Base-by-base conservation (phyloP, 2,329 filamentous ascomycete genomes). In the Fusarium palustre region DNA sequence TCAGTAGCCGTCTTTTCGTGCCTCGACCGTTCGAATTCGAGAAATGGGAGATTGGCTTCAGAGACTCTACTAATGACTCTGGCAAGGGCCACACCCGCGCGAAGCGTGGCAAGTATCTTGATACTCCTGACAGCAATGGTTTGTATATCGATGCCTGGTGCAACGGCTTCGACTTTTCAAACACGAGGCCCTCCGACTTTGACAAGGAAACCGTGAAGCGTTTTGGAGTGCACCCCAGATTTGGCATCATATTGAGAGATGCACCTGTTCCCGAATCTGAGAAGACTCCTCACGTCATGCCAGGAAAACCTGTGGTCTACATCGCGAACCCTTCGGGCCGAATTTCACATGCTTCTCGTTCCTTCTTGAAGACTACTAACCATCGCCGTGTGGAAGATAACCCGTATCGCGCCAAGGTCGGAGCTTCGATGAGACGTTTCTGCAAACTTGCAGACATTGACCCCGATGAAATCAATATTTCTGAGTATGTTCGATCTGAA, bases 1-100 rank as follows among this genome's bases (percentile, higher is more conserved):
- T 84, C 72, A 88, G 86, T 70, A 86, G 84, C 28, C 82, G 88
- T 57, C 82, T 88, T 71, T 77, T 87, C 43, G 75, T 75, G 7
- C 86, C 86, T 13, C 79, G 78, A 9, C 68, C 81, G 1, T 85
- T 85, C 65, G 77, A 81, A 53, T 88, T 83, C 58, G 80, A 85
- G 38, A 78, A 84, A 11, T 79, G 83, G 59, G 86, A 89, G 72
- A 89, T 89, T 64, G 87, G 87, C 16, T 89, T 87, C 75, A 82
- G 85, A 24, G 87, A 89, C 70, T 87, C 85, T 6, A 83, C 83
- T 64, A 89, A 89, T 62, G 85, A 87, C 68, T 82, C 83, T 31
- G 81, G 81, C 62, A 84, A 86, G 59, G 84, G 84, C 24, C 85
- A 85, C 47, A 87, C 83, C 34, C 82, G 81, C 68, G 81, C 82